phyloP scores from a whole-genome alignment of 768 basidiomycete genomes.

The Pulveroboletus sp. region DNA sequence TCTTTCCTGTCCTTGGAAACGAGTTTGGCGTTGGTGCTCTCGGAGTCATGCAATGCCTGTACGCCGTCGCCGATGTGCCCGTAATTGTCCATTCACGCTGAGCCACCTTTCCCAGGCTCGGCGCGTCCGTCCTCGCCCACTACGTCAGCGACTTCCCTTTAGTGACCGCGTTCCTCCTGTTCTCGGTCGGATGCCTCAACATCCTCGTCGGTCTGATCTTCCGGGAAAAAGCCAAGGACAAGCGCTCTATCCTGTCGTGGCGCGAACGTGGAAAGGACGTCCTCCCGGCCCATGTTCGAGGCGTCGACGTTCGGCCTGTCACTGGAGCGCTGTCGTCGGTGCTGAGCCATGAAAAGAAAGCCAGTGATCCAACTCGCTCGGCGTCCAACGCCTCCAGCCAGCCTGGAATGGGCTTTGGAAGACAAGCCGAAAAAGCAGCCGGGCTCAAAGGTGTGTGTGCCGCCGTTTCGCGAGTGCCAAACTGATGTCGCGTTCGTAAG shows the following conservation, averaged over 20 bases:
- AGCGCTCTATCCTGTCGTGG: conserved; percentile 67
- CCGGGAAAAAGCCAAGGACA: conserved; percentile 60
- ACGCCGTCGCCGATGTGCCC: conserved; percentile 26
- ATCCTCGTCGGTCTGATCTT: conserved; percentile 79
- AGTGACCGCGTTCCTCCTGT: conserved; percentile 82
- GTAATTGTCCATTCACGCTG: neutral
- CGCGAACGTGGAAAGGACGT: conserved; percentile 52
- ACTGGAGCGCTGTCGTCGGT: conserved; percentile 12
- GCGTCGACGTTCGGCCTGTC: conserved; percentile 24
- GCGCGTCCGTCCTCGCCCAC: conserved; percentile 69
- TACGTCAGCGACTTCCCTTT: conserved; percentile 81
- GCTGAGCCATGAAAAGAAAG: conserved; percentile 12
- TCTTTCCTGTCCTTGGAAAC: conserved; percentile 85
- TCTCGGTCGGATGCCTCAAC: conserved; percentile 79
- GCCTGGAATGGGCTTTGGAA: conserved; percentile 70
- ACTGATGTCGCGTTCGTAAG: conserved; percentile 14
- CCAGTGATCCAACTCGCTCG: neutral
- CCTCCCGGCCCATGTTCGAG: conserved; percentile 42
- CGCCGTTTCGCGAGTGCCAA: neutral
- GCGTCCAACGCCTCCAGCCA: conserved; percentile 27
- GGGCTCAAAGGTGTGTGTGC: conserved; percentile 50
- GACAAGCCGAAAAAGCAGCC: conserved; percentile 76
- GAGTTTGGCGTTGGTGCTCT: conserved; percentile 84
- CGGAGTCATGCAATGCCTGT: conserved; percentile 85
- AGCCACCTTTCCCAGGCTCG: conserved; percentile 40